Conservation (phyloP, 352 stramenopile species). For the Phytophthora quininea region DNA sequence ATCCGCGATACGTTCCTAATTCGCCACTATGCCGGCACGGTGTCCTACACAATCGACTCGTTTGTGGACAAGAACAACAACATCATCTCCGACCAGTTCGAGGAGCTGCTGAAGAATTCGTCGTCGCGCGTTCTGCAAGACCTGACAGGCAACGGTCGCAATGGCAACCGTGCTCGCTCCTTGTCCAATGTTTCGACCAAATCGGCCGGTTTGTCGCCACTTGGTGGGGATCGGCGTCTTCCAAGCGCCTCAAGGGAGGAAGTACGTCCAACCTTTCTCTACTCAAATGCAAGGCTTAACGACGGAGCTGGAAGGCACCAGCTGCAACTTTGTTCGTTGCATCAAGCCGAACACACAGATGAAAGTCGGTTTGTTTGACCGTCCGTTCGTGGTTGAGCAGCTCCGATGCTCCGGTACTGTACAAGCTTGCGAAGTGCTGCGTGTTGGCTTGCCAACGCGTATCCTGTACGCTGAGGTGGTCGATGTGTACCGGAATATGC, state of each 20-base stretch:
- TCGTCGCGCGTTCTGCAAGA: slow-evolving; percentile 76
- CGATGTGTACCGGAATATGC: slow-evolving; percentile 76
- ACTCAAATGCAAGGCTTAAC: slow-evolving; percentile 89
- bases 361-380: slow-evolving; percentile 82
- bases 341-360: slow-evolving; percentile 97
- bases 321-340: slow-evolving; percentile 94
- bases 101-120: slow-evolving; percentile 85
- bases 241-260: slow-evolving; percentile 68
- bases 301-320: slow-evolving; percentile 82
- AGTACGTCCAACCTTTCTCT: slow-evolving; percentile 74
- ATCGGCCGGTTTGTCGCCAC: slow-evolving; percentile 37
- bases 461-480: slow-evolving; percentile 89
- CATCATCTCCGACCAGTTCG: slow-evolving; percentile 89
- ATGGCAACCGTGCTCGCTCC: slow-evolving; percentile 45
- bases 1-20: slow-evolving; percentile 87
- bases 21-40: slow-evolving; percentile 81
- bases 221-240: slow-evolving; percentile 46
- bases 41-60: slow-evolving; percentile 85
- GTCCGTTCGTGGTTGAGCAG: slow-evolving; percentile 78
- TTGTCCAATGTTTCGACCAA: slow-evolving; percentile 54
- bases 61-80: slow-evolving; percentile 94
- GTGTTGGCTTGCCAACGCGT: slow-evolving; percentile 81
- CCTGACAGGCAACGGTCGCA: slow-evolving; percentile 56
- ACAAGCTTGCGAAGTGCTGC: slow-evolving; percentile 83
- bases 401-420: slow-evolving; percentile 75